phyloP scores from a whole-genome alignment of 225 moss, liverwort and hornwort species.

The Sphagnum contortum region DNA sequence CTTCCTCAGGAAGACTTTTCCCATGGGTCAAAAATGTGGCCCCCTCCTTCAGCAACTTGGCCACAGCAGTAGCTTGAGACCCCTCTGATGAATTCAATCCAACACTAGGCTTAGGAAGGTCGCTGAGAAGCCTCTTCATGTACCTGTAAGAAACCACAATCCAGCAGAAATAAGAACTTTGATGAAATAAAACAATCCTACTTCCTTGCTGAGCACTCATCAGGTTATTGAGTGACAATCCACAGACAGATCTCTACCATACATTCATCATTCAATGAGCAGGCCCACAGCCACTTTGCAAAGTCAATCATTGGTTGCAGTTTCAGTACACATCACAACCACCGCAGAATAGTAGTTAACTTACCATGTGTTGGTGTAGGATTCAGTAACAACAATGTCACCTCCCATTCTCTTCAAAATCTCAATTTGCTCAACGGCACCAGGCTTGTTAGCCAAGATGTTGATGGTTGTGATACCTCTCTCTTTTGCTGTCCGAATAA shows the following conservation, averaged over 20 bases:
- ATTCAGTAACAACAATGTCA: slow-evolving; percentile 60
- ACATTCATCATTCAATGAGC: no score
- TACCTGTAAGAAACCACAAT: slow-evolving; percentile 28
- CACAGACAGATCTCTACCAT: no score
- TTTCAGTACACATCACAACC: no score
- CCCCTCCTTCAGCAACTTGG: slow-evolving; percentile 53
- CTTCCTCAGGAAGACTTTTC: slow-evolving; percentile 50
- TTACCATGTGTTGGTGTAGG: slow-evolving; percentile 64
- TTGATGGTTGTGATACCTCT: slow-evolving; percentile 50
- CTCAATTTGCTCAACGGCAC: slow-evolving; percentile 39
- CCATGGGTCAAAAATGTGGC: slow-evolving; percentile 47
- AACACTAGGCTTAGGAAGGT: slow-evolving; percentile 55
- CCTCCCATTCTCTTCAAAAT: slow-evolving; percentile 56
- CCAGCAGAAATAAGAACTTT: not conserved
- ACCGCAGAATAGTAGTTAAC: no score
- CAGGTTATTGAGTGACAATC: no score
- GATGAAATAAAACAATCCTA: not conserved
- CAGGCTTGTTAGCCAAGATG: slow-evolving; percentile 49
- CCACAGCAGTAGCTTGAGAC: slow-evolving; percentile 60
- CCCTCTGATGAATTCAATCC: slow-evolving; percentile 48
- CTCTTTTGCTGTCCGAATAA: slow-evolving; percentile 54
- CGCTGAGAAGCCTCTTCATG: slow-evolving; percentile 60
- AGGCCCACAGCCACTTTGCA: no score
- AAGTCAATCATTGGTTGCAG: no score
- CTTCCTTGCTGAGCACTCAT: no score